Evolutionary conservation across 768 basidiomycete species (phyloP), one percentile per base, ranked within the genome.

Genomic region (Paxillus ammoniavirescens): DNA sequence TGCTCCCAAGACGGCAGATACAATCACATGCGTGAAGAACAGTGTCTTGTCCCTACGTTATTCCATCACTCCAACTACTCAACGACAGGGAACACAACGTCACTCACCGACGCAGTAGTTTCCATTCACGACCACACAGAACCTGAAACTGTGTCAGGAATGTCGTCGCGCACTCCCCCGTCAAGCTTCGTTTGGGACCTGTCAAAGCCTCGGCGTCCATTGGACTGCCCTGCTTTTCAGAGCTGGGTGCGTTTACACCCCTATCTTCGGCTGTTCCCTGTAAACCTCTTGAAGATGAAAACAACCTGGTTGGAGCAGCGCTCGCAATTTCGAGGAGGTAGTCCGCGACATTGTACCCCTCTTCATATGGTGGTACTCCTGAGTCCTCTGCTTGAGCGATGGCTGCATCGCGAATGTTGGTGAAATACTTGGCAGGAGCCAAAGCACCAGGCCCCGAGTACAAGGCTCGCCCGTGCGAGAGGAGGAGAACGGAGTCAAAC

Each of bases 291-390:
- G 51, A 68, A 72, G 74, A 83, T 17, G 50, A 51, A 21, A 17
- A 81, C 1, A 83, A 66, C 30, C 67, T 69, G 7, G 77, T 71
- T 13, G 82, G 80, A 1, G 83, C 77, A 46, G 83, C 82, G 61
- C 83, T 87, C 1, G 93, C 93, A 48, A 98, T 79, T 59, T 97
- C 94, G 18, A 98, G 77, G 10, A 97, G 79, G 63, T 95, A 91
- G 66, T 98, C 95, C 0, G 95, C 93, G 15, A 95, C 81, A 61
- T 97, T 97, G 73, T 95, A 94, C 0, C 91, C 93, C 46, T 83
- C 77, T 8, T 82, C 87, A 62, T 85, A 92, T 9, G 79, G 72
- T 7, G 72, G 73, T 4, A 79, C 71, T 38, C 69, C 67, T 38
- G 69, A 58, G 64, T 67, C 52, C 4, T 70, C 64, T 2, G 62